Evolutionary conservation across 2,329 filamentous ascomycete species (phyloP).

Genomic region (Fusarium sterilihyphosum): DNA sequence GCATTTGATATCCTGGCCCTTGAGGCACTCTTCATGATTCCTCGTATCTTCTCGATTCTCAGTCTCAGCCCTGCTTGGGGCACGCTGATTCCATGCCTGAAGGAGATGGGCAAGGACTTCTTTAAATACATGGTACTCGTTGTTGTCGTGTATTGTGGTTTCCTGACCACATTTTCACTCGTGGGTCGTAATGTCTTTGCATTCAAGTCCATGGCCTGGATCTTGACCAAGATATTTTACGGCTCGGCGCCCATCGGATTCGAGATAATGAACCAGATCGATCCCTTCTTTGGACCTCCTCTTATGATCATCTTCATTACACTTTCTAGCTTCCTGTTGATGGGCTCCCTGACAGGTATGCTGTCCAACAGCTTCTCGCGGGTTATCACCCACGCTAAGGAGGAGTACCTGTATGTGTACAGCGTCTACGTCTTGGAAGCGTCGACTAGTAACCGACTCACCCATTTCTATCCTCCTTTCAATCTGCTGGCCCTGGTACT

Average conservation of each 20-base stretch:
- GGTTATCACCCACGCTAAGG: slow-evolving; percentile 70
- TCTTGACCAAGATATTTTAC: slow-evolving; percentile 83
- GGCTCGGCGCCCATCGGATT: slow-evolving; percentile 81
- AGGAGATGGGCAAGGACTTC: slow-evolving; percentile 95
- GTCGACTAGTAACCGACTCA: slow-evolving; percentile 74
- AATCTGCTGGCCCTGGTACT: slow-evolving; percentile 79
- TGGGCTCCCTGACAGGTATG: slow-evolving; percentile 81
- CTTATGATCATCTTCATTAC: slow-evolving; percentile 79
- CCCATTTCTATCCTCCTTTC: slow-evolving; percentile 76
- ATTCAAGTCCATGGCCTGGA: slow-evolving; percentile 76
- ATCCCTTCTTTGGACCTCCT: slow-evolving; percentile 67
- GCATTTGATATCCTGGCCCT: slow-evolving; percentile 91
- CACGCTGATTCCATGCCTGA: slow-evolving; percentile 87
- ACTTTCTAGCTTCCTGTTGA: slow-evolving; percentile 80
- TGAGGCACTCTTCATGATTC: slow-evolving; percentile 89
- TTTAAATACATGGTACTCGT: slow-evolving; percentile 85
- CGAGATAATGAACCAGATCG: slow-evolving; percentile 70
- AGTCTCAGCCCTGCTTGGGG: slow-evolving; percentile 92
- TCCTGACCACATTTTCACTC: slow-evolving; percentile 86
- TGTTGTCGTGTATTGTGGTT: slow-evolving; percentile 84
- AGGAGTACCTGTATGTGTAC: slow-evolving; percentile 84
- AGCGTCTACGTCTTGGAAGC: slow-evolving; percentile 72
- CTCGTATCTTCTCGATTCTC: slow-evolving; percentile 86
- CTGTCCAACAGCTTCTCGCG: slow-evolving; percentile 78
- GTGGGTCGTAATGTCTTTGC: slow-evolving; percentile 76